Evolutionary conservation across 225 moss, liverwort and hornwort genomes (phyloP).

Genomic region (Marchantia polymorpha): DNA sequence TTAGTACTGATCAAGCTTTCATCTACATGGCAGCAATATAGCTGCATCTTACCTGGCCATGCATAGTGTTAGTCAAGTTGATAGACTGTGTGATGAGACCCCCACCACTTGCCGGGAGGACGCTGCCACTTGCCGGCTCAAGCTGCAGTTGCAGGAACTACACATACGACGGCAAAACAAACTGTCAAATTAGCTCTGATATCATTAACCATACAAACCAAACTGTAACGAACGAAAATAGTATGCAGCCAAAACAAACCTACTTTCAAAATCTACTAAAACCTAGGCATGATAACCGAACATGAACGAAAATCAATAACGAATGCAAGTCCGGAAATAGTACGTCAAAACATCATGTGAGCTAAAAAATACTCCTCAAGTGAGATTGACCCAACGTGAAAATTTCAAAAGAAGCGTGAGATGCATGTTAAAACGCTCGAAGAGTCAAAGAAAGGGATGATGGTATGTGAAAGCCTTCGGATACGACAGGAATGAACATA

Average conservation of each 20-base stretch:
- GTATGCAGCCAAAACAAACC: not conserved
- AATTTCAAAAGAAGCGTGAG: not conserved
- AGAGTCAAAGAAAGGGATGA: not conserved
- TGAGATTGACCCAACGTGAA: not conserved
- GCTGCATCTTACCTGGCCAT: slow-evolving; percentile 64
- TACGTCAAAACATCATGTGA: not conserved
- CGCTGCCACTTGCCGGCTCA: slow-evolving; percentile 80
- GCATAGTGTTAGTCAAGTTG: slow-evolving; percentile 76
- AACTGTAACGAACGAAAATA: not conserved
- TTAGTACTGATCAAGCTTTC: not conserved
- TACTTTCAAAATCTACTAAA: no score
- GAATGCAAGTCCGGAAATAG: not conserved
- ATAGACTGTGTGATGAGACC: slow-evolving; percentile 74
- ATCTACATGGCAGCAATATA: no score
- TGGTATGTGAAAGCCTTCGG: not conserved
- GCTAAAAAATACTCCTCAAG: not conserved
- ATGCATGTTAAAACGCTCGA: not conserved
- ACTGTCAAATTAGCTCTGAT: not conserved
- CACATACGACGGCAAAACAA: slow-evolving; percentile 1
- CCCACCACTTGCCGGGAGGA: slow-evolving; percentile 64
- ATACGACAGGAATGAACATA: not conserved
- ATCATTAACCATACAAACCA: not conserved
- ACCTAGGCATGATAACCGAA: not conserved
- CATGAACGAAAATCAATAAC: not conserved
- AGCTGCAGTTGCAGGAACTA: slow-evolving; percentile 89